A percentile compares a stretch with the other conserved stretches of the same genome.
phyloP scores from a whole-genome alignment of 2,329 filamentous ascomycete genomes.

The Harringtonia aguacate region DNA sequence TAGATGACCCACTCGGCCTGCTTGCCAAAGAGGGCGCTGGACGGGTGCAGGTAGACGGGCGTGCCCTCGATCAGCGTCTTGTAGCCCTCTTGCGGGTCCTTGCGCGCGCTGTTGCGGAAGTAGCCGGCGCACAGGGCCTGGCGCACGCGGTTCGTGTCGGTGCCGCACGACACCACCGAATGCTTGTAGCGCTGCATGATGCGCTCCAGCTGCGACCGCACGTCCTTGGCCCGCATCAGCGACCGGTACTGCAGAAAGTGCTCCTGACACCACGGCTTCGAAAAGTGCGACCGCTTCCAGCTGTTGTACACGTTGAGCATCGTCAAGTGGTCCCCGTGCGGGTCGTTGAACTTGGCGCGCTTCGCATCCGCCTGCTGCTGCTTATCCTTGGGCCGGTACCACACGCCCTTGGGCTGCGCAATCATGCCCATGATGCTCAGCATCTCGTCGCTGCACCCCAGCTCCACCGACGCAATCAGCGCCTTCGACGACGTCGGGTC shows the following conservation, averaged over 20 bases:
- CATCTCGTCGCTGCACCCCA: conserved; percentile 86
- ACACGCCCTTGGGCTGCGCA: conserved; percentile 65
- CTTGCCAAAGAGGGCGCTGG: conserved; percentile 86
- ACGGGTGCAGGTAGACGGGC: conserved; percentile 88
- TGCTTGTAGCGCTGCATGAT: conserved; percentile 93
- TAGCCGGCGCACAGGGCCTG: conserved; percentile 87
- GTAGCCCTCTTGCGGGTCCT: conserved; percentile 93
- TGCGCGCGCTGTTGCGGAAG: conserved; percentile 90
- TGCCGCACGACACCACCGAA: conserved; percentile 70
- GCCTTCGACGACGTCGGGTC: conserved; percentile 86
- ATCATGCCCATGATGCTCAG: conserved; percentile 94
- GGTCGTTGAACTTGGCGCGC: conserved; percentile 94
- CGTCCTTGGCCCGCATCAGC: conserved; percentile 84
- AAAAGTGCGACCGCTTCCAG: conserved; percentile 82
- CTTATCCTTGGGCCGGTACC: conserved; percentile 96
- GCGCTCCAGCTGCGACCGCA: conserved; percentile 80
- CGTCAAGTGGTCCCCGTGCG: conserved; percentile 87
- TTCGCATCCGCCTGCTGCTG: conserved; percentile 94
- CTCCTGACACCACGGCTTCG: conserved; percentile 88
- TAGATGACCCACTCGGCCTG: conserved; percentile 95
- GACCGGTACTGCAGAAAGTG: conserved; percentile 92
- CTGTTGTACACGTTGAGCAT: conserved; percentile 92
- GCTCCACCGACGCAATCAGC: conserved; percentile 70
- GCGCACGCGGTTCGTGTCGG: conserved; percentile 77
- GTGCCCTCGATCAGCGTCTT: conserved; percentile 95